Conservation (phyloP, 2,329 filamentous ascomycete genomes). For the Cyclaneusma minus region DNA sequence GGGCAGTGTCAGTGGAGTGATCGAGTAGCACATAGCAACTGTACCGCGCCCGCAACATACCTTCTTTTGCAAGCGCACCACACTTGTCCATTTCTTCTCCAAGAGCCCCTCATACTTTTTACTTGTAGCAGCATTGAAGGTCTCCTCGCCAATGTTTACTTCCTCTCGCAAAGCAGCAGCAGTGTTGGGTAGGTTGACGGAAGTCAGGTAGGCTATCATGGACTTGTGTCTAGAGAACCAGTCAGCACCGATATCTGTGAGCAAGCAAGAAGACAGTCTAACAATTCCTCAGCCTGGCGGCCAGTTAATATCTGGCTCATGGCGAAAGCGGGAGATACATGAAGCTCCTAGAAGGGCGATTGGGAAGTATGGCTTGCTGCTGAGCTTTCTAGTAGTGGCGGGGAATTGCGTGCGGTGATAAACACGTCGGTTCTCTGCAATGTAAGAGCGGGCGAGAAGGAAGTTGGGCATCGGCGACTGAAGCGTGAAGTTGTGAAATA, state of each 20-base stretch:
- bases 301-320: slow-evolving; percentile 66
- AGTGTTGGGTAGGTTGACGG: slow-evolving; percentile 54
- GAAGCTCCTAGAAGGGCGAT: no score
- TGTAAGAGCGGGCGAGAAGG: no score
- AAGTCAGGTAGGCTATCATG: slow-evolving; percentile 74
- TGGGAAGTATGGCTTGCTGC: no score
- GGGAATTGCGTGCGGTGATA: no score
- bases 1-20: slow-evolving; percentile 6
- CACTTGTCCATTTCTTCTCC: slow-evolving; percentile 98
- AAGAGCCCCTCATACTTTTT: slow-evolving; percentile 91
- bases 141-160: slow-evolving; percentile 49
- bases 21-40: slow-evolving; percentile 4
- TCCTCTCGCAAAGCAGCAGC: slow-evolving; percentile 64
- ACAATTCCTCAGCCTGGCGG: slow-evolving; percentile 82
- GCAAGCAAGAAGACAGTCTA: slow-evolving; percentile 23
- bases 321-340: slow-evolving; percentile 12
- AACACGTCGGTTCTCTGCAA: no score
- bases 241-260: slow-evolving; percentile 9
- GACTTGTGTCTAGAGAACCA: slow-evolving; percentile 60
- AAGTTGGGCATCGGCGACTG: no score
- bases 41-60: slow-evolving; percentile 32
- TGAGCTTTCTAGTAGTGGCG: no score
- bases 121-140: slow-evolving; percentile 63
- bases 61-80: slow-evolving; percentile 92
- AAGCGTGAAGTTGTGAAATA: no score